A percentile compares a stretch with the other conserved stretches of the same genome.
Evolutionary conservation across 306 rosid genomes (phyloP).

Genomic region (Dicorynia guianensis): DNA sequence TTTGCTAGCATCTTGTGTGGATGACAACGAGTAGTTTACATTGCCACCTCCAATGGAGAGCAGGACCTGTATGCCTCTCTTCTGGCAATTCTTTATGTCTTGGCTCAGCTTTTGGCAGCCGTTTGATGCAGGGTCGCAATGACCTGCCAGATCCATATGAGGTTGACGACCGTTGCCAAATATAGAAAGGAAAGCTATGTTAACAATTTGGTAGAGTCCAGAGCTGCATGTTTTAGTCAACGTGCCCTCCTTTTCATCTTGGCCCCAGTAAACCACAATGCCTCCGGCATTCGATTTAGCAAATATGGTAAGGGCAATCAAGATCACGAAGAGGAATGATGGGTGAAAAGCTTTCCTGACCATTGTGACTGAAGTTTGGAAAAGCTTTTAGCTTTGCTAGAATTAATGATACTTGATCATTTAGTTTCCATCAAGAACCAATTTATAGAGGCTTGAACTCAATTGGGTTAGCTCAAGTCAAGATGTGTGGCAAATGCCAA

Average conservation of each 20-base stretch:
- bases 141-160: conserved; percentile 51
- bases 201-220: conserved; percentile 34
- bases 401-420: neutral
- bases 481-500: conserved; percentile 26
- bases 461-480: neutral
- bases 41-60: conserved; percentile 66
- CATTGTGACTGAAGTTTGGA: conserved; percentile 9
- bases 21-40: conserved; percentile 58
- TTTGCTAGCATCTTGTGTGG: conserved; percentile 44
- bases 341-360: conserved; percentile 8
- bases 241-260: conserved; percentile 33
- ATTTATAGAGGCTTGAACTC: conserved; percentile 36
- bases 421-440: conserved; percentile 6
- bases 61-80: conserved; percentile 57
- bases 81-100: conserved; percentile 54
- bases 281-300: conserved; percentile 13
- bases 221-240: conserved; percentile 39
- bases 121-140: conserved; percentile 44
- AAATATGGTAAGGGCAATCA: conserved; percentile 1
- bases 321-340: conserved; percentile 2
- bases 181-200: conserved; percentile 42
- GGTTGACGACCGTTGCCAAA: conserved; percentile 45
- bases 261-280: conserved; percentile 49
- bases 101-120: conserved; percentile 44
- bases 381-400: too few species aligned